Conservation (phyloP, 371 early-diverging fungal species). For the Mortierella sp. region DNA sequence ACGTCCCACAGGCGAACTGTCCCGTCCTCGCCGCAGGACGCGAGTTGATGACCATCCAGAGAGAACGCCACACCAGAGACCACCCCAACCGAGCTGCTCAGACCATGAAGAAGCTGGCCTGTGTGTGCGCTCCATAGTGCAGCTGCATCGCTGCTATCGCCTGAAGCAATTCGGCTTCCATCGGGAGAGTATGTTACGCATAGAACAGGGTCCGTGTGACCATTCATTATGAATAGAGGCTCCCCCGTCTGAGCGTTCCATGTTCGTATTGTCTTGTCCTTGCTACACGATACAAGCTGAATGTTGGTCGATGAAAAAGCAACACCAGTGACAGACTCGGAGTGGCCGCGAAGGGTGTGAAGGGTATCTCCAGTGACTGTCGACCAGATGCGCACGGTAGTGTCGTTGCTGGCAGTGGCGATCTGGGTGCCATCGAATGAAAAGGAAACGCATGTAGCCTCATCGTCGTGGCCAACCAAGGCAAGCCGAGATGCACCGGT, state of each 20-base stretch:
- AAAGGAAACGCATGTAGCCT: background rate
- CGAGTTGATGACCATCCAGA: background rate
- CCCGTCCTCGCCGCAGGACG: background rate
- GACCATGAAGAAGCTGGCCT: background rate
- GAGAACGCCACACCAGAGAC: constrained; percentile 2
- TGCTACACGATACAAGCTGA: background rate
- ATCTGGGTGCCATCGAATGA: background rate
- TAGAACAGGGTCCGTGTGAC: background rate
- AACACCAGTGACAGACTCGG: background rate
- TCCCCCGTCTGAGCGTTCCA: constrained; percentile 10
- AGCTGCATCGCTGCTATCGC: background rate
- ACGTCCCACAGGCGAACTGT: constrained; percentile 5
- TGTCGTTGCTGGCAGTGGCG: background rate
- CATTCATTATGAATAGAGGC: background rate
- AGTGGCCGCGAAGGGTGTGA: background rate
- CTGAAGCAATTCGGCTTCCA: constrained; percentile 8
- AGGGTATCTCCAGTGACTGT: background rate
- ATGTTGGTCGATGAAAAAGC: background rate
- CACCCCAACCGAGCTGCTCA: background rate
- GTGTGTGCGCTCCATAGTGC: constrained; percentile 9
- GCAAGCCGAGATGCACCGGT: background rate
- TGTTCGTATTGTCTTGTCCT: constrained; percentile 12
- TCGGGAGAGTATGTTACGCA: constrained; percentile 13
- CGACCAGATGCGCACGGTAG: background rate
- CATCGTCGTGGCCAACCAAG: background rate